phyloP scores from a whole-genome alignment of 1,284 basidiomycete genomes.

The Malassezia caprae region DNA sequence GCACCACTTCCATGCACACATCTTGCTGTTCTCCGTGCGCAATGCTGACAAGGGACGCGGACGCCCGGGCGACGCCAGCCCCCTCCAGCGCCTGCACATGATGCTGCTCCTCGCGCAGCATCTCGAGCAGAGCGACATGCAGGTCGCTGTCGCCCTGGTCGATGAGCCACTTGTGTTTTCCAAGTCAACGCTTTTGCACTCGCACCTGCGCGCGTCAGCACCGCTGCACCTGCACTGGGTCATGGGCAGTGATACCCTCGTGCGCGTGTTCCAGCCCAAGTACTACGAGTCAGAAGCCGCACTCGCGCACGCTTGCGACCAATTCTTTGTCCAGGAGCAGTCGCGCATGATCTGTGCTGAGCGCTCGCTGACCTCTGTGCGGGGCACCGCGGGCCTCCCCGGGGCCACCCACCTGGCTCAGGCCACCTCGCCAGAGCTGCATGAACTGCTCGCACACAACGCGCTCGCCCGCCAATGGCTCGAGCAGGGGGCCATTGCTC shows the following conservation, averaged over 20 bases:
- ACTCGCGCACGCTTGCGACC: constrained; percentile 57
- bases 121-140: constrained; percentile 14
- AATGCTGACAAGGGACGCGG: constrained; percentile 75
- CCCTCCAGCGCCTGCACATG: constrained; percentile 44
- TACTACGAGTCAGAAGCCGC: constrained; percentile 58
- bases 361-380: constrained; percentile 10
- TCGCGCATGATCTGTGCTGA: constrained; percentile 56
- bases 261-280: constrained; percentile 66
- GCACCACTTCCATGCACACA: constrained; percentile 59
- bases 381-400: background rate
- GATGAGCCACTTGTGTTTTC: constrained; percentile 79
- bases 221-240: constrained; percentile 56
- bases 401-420: background rate
- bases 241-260: constrained; percentile 77
- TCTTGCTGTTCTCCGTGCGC: constrained; percentile 72
- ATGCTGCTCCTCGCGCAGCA: constrained; percentile 43
- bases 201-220: background rate
- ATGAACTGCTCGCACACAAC: constrained; percentile 11
- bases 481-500: constrained; percentile 16
- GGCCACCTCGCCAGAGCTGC: constrained; percentile 18
- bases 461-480: constrained; percentile 19
- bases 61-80: constrained; percentile 56
- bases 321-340: constrained; percentile 56
- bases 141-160: constrained; percentile 67
- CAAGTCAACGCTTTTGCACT: constrained; percentile 56